Evolutionary conservation across 352 stramenopile genomes (phyloP).

Genomic region (Phytopythium aichiense): DNA sequence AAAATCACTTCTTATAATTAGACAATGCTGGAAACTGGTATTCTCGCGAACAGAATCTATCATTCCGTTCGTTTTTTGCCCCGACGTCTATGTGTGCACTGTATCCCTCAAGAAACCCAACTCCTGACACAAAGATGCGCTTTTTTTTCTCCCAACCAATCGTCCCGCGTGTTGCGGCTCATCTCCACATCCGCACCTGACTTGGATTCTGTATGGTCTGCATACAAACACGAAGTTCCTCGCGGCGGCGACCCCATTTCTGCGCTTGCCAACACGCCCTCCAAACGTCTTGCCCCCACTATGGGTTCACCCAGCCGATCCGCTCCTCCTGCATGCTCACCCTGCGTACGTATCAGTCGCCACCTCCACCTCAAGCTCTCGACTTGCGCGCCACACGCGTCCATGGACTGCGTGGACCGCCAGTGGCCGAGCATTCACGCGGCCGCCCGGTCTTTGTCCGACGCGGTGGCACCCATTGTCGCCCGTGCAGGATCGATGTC

Average conservation of each 20-base stretch:
- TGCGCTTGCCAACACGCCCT: neutral
- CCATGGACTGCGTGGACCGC: neutral
- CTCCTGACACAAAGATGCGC: neutral
- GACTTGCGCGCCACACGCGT: neutral
- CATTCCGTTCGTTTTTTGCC: no score
- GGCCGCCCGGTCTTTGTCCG: conserved; percentile 2
- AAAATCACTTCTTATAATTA: no score
- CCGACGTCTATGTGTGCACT: no score
- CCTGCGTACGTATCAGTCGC: neutral
- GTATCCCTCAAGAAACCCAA: neutral
- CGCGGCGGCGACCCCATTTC: neutral
- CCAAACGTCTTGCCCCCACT: neutral
- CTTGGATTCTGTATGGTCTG: neutral
- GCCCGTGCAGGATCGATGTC: neutral
- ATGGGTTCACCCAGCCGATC: neutral
- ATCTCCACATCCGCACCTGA: neutral
- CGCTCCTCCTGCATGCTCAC: neutral
- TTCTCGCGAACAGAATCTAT: no score
- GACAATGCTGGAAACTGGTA: no score
- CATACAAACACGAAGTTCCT: conserved; percentile 6
- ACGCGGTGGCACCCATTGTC: conserved; percentile 5
- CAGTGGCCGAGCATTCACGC: neutral
- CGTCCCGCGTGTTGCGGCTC: neutral
- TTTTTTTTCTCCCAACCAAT: neutral
- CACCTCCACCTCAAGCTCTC: neutral